Evolutionary conservation across 257 asterid species (phyloP), one percentile per base, ranked within the genome.

Genomic region (Coffea eugenioides): DNA sequence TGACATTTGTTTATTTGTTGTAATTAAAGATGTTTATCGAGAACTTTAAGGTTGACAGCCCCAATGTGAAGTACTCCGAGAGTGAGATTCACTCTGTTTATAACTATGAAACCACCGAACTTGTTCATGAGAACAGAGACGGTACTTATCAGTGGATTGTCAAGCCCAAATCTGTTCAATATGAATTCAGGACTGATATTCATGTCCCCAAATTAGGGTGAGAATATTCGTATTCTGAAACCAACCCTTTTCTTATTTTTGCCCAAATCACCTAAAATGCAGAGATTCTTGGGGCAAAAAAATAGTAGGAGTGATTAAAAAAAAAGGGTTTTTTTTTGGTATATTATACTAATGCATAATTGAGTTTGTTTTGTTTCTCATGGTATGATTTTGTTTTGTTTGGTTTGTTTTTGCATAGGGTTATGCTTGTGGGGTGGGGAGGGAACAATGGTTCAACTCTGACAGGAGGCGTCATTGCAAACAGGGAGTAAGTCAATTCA

Each of bases 391-490:
- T 21, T 8, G 43, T 15, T 23, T 41, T 78, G n/a, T 3, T 25
- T 66, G 65, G n/a, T 3, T 25, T 66, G 65, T 23, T 78, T 72
- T 56, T 6, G 76, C 27, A 34, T 74, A 95, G 98, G 91, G 99
- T 94, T 80, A 88, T 95, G 99, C 97, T 95, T 82, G 98, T 95
- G 62, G 99, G 99, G 68, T 95, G 99, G 99, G 99, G 99, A 79
- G 99, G 99, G n/a, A 95, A 95, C 92, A 95, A 95, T 80, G 99
- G 99, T 14, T 91, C 93, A 1, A 94, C 99, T 25, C 96, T 96
- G 15, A 94, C 98, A 2, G 99, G 92, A 59, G 97, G 98, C 69
- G 98, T 96, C 65, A 89, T 96, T 61, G 97, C 99, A 0, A 94
- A 96, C 78, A 84, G 97, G 41, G 99, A 96, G 99, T 95, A 85